Conservation (phyloP, 164 flowering plant species). For the Sextonia rubra region DNA sequence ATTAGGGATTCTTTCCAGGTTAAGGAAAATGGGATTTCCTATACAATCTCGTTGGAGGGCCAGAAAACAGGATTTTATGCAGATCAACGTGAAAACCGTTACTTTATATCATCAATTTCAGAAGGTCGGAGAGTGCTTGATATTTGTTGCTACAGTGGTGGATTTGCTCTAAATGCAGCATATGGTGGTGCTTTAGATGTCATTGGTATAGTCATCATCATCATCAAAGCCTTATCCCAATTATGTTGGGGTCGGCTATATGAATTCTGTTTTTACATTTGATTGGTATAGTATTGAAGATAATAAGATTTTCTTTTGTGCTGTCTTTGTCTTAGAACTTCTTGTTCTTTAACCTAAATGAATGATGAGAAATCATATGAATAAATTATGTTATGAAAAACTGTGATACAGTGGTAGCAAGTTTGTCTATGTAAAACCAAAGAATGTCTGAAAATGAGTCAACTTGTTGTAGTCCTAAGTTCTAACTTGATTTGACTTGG, state of each 20-base stretch:
- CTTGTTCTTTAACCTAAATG: not conserved
- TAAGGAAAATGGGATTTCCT: slow-evolving; percentile 73
- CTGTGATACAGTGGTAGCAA: no score
- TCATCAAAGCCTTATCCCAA: no score
- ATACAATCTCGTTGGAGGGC: slow-evolving; percentile 70
- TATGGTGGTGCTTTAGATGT: slow-evolving; percentile 74
- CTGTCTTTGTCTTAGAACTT: not conserved
- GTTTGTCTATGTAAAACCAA: no score
- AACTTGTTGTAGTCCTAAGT: no score
- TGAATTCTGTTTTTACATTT: no score
- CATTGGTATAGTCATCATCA: slow-evolving; percentile 60
- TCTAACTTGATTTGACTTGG: no score
- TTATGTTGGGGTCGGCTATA: no score
- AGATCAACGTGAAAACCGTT: slow-evolving; percentile 93
- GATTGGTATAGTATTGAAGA: slow-evolving; percentile 43
- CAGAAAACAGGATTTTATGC: slow-evolving; percentile 99
- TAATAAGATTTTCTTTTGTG: slow-evolving; percentile 2
- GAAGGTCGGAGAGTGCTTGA: slow-evolving; percentile 75
- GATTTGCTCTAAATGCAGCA: slow-evolving; percentile 89
- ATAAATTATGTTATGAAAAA: no score
- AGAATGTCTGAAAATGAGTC: no score
- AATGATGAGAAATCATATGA: no score
- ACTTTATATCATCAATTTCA: slow-evolving; percentile 65
- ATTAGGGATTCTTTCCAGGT: slow-evolving; percentile 36
- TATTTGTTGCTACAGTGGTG: slow-evolving; percentile 93